phyloP scores from a whole-genome alignment of 768 basidiomycete species.

The Tulasnella sp. region DNA sequence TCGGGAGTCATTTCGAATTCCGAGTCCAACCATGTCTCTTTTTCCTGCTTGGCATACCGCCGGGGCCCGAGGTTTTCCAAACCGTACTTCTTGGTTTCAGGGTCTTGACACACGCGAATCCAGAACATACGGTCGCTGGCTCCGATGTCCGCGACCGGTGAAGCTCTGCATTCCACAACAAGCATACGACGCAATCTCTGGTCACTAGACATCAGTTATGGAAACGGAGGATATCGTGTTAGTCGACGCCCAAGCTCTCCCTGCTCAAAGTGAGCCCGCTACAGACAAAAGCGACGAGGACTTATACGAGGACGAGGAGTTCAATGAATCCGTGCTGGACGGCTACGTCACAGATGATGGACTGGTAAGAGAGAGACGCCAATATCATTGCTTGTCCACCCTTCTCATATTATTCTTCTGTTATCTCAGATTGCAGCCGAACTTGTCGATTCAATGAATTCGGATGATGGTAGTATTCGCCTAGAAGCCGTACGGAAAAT shows the following conservation, averaged over 20 bases:
- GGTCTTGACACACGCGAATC: neutral
- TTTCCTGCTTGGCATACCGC: neutral
- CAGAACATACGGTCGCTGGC: neutral
- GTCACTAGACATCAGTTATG: neutral
- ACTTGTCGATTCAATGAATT: neutral
- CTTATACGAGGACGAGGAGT: neutral
- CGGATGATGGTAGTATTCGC: neutral
- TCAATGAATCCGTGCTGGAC: neutral
- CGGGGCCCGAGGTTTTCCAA: neutral
- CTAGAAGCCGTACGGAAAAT: neutral
- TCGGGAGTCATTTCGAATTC: neutral
- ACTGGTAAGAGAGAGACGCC: too few species aligned
- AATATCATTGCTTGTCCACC: too few species aligned
- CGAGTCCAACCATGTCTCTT: neutral
- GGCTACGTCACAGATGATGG: neutral
- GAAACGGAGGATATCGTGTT: neutral
- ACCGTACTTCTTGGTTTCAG: neutral
- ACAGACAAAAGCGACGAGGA: neutral
- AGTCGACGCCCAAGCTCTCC: neutral
- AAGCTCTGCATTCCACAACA: neutral
- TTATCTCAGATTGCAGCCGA: neutral
- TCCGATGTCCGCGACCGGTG: neutral
- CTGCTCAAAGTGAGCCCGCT: neutral
- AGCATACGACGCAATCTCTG: neutral
- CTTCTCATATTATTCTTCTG: too few species aligned